Conservation (phyloP, 2,329 filamentous ascomycete species). For the Westerdykella sp. region DNA sequence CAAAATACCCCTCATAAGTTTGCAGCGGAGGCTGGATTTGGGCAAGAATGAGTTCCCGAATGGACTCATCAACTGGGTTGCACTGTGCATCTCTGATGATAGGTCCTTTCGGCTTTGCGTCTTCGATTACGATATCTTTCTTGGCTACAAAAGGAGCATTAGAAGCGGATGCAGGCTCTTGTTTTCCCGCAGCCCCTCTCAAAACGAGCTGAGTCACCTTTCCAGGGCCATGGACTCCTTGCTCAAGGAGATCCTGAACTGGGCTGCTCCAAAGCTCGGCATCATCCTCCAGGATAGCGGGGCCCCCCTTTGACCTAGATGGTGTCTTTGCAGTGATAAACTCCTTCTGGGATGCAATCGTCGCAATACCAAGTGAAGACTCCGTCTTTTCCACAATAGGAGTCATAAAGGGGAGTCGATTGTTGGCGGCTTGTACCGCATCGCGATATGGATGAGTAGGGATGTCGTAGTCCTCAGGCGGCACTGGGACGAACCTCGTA, state of each 20-base stretch:
- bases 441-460: constrained; percentile 76
- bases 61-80: constrained; percentile 76
- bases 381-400: constrained; percentile 96
- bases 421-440: constrained; percentile 73
- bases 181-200: constrained; percentile 43
- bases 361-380: constrained; percentile 61
- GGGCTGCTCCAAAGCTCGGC: constrained; percentile 62
- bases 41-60: constrained; percentile 68
- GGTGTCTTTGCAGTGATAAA: constrained; percentile 70
- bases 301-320: constrained; percentile 50
- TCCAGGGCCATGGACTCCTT: constrained; percentile 38
- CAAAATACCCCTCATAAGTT: constrained; percentile 73
- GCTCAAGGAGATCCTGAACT: constrained; percentile 57
- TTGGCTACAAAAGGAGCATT: constrained; percentile 10
- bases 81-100: constrained; percentile 78
- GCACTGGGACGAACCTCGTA: constrained; percentile 68
- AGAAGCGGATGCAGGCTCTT: constrained; percentile 16
- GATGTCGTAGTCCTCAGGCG: constrained; percentile 79
- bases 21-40: constrained; percentile 66
- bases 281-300: constrained; percentile 38
- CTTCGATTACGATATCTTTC: constrained; percentile 37
- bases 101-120: constrained; percentile 52
- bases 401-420: constrained; percentile 94
- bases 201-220: constrained; percentile 49
- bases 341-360: constrained; percentile 47